Evolutionary conservation across 371 early-diverging fungal species (phyloP).

Genomic region (Basidiobolus heterosporus): DNA sequence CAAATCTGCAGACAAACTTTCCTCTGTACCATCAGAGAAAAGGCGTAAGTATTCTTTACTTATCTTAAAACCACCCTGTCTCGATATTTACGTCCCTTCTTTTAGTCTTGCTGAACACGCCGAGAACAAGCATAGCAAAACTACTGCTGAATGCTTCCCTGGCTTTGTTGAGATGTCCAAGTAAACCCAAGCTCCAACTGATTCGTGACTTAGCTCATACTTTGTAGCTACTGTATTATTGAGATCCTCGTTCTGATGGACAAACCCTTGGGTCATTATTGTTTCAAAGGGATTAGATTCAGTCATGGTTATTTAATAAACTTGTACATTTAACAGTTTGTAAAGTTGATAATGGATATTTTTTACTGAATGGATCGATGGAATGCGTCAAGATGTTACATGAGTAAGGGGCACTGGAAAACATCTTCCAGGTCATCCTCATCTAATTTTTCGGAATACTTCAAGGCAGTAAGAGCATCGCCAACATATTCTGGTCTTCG

Average conservation of each 20-base stretch:
- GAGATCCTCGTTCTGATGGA: no score
- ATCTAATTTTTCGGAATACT: background rate
- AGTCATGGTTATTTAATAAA: background rate
- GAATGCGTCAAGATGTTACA: background rate
- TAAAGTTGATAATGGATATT: background rate
- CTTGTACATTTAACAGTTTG: background rate
- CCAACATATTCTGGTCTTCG: constrained; percentile 36
- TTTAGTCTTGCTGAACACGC: constrained; percentile 49
- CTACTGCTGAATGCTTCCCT: constrained; percentile 67
- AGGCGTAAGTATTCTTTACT: constrained; percentile 38
- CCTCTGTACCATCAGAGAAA: constrained; percentile 59
- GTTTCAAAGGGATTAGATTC: background rate
- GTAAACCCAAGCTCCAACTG: no score
- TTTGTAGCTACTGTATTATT: no score
- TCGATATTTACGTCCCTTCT: background rate
- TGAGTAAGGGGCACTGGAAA: background rate
- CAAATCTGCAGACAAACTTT: constrained; percentile 63
- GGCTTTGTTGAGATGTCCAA: constrained; percentile 12
- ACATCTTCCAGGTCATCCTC: background rate
- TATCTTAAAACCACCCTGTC: background rate
- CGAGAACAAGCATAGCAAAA: constrained; percentile 65
- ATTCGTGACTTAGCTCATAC: no score
- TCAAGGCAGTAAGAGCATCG: constrained; percentile 21
- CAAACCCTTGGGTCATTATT: background rate
- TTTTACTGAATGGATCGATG: background rate